A percentile compares a stretch with the other conserved stretches of the same genome.
These are phyloP conservation scores for Penicillium decumbens DNA, from an alignment of 2,329 filamentous ascomycete genomes.

Conservation along the genomic window DNA sequence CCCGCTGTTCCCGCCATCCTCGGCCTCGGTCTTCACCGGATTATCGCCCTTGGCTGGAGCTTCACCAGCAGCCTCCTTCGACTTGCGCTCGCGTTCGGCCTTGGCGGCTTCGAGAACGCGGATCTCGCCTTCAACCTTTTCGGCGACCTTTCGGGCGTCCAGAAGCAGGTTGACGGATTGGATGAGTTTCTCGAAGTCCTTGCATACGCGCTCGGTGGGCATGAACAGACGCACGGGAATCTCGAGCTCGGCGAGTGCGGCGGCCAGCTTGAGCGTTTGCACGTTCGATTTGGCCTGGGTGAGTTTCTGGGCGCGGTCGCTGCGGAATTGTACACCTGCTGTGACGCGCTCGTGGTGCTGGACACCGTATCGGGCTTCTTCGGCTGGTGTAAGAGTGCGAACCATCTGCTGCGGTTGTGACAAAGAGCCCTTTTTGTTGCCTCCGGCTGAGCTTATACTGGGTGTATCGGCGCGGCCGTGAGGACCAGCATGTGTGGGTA, in stretches of 20 bases:
- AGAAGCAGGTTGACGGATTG: conserved; percentile 46
- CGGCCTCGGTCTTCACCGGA: conserved; percentile 34
- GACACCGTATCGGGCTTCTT: conserved; percentile 78
- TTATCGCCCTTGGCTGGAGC: conserved; percentile 16
- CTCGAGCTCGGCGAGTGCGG: conserved; percentile 46
- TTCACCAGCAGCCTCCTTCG: conserved; percentile 26
- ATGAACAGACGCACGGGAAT: conserved; percentile 46
- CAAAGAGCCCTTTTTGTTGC: conserved; percentile 36
- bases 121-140: conserved; percentile 48
- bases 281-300: conserved; percentile 50
- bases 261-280: conserved; percentile 47
- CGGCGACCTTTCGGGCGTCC: conserved; percentile 45
- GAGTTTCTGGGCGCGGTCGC: conserved; percentile 51
- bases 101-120: conserved; percentile 43
- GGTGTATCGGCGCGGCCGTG: conserved; percentile 38
- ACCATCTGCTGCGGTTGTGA: conserved; percentile 51
- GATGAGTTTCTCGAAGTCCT: conserved; percentile 48
- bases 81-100: conserved; percentile 38
- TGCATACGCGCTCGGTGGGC: conserved; percentile 49
- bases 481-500: conserved; percentile 37
- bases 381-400: conserved; percentile 67
- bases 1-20: conserved; percentile 23
- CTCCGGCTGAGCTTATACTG: conserved; percentile 22
- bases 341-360: conserved; percentile 78
- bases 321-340: conserved; percentile 83